phyloP scores from a whole-genome alignment of 768 basidiomycete genomes.

The Amanita fuliginea region DNA sequence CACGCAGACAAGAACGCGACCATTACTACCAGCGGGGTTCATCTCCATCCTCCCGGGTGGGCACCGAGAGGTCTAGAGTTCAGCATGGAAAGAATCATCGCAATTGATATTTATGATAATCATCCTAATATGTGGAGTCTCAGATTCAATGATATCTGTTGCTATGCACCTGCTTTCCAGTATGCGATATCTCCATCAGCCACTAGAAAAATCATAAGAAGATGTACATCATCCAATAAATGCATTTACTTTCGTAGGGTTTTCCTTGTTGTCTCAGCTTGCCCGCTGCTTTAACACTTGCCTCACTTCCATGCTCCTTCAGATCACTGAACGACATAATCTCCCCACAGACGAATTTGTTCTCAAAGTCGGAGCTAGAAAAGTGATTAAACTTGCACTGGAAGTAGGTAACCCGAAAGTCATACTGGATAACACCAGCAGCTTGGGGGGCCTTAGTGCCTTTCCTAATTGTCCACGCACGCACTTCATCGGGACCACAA shows the following conservation, averaged over 20 bases:
- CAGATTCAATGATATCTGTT: background rate
- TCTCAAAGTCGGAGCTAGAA: slow-evolving; percentile 85
- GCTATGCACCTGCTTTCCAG: slow-evolving; percentile 69
- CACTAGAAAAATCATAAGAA: slow-evolving; percentile 33
- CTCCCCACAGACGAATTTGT: slow-evolving; percentile 96
- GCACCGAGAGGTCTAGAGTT: no score
- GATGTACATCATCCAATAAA: slow-evolving; percentile 6
- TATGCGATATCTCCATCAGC: slow-evolving; percentile 85
- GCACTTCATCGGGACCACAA: slow-evolving; percentile 92
- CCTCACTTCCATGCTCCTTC: slow-evolving; percentile 83
- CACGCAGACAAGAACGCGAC: slow-evolving; percentile 8
- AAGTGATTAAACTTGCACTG: background rate
- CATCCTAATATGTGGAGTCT: background rate
- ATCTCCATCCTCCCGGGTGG: background rate
- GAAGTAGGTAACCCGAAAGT: slow-evolving; percentile 6
- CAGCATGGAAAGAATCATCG: background rate
- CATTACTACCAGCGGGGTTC: slow-evolving; percentile 16
- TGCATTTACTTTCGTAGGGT: slow-evolving; percentile 78
- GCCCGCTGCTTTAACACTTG: slow-evolving; percentile 88
- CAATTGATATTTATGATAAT: background rate
- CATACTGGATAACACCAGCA: slow-evolving; percentile 95
- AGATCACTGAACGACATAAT: slow-evolving; percentile 91
- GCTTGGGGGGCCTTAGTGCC: slow-evolving; percentile 95
- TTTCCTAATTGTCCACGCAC: slow-evolving; percentile 94
- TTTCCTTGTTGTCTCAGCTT: slow-evolving; percentile 95